Base-by-base conservation (phyloP, 306 rosid genomes). In the Macrotyloma uniflorum region DNA sequence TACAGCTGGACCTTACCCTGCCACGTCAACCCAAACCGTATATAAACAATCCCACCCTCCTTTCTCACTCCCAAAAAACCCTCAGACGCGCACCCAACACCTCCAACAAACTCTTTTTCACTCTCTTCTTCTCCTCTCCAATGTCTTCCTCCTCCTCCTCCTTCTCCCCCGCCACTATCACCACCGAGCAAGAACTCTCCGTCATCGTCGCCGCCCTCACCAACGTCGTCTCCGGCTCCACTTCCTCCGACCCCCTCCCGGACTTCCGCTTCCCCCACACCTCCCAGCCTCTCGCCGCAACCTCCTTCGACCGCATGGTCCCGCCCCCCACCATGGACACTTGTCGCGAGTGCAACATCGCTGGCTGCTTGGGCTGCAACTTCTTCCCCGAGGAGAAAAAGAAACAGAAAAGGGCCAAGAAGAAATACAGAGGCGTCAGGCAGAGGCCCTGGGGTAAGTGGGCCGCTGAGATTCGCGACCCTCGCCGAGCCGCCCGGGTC, bases 401-500 rank as follows among this genome's bases (percentile, higher is more conserved):
- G 85, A 50, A 79, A 49, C 87, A 71, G 69, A 89, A 76, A 58
- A 61, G 93, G 61, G 55, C 51, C 15, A 91, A 91, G 86, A 95
- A 92, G 86, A 93, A 90, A 14, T 95, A 69, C 85, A 85, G 99
- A 32, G 99, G 98, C 10, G 99, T 95, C 36, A 85, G 98, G 45
- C 99, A 93, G 79, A 84, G 99, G 72, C 99, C 99, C 0, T 93
- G 98, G 99, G 99, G 98, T 0, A 93, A 95, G 78, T 95, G 98
- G 98, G 99, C 98, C 0, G 91, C 99, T 0, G 99, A 95, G 78
- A 95, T 95, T 36, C 95, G 98, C 0, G 99, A 95, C 88, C 99
- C 99, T 12, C 83, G 82, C 7, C 69, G 85, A 1, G 93, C 89
- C 0, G 40, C 84, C 11, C 90, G 98, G 23, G 99, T 95, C 1